These are phyloP conservation scores for Sophora flavescens DNA, from an alignment of 306 rosid species.

Conservation along the genomic window DNA sequence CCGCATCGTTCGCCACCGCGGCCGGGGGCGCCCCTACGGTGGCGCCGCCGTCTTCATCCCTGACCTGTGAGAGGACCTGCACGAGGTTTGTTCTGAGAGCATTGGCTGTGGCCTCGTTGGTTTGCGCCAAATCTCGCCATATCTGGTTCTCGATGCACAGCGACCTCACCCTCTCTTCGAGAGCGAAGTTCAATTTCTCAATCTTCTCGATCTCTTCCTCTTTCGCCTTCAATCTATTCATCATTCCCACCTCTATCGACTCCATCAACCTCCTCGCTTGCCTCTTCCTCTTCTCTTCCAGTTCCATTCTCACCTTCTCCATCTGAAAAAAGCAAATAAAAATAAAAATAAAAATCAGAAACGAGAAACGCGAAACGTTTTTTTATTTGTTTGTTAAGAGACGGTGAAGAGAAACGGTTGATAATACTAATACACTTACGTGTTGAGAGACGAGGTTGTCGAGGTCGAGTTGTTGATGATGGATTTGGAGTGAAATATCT, in stretches of 20 bases:
- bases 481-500: slow-evolving; percentile 67
- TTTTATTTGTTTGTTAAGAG: no score
- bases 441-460: slow-evolving; percentile 68
- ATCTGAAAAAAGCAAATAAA: slow-evolving; percentile 46
- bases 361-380: not conserved
- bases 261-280: slow-evolving; percentile 64
- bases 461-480: slow-evolving; percentile 67
- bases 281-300: slow-evolving; percentile 70
- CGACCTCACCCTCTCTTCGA: slow-evolving; percentile 67
- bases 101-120: slow-evolving; percentile 82
- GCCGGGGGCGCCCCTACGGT: not conserved
- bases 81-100: slow-evolving; percentile 72
- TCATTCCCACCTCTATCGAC: slow-evolving; percentile 60
- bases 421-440: slow-evolving; percentile 45
- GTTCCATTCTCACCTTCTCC: slow-evolving; percentile 76
- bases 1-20: slow-evolving; percentile 49
- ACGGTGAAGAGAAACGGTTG: not conserved
- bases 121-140: slow-evolving; percentile 87
- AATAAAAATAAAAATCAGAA: not conserved
- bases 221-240: slow-evolving; percentile 60
- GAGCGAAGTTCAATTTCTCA: slow-evolving; percentile 65
- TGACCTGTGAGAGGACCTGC: slow-evolving; percentile 56
- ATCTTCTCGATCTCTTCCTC: slow-evolving; percentile 76
- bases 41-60: slow-evolving; percentile 19
- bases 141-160: slow-evolving; percentile 72